Percentiles rank a stretch among this genome's conserved stretches.
These are phyloP conservation scores for Leptoxyphium fumago DNA, from an alignment of 2,329 filamentous ascomycete species.

Conservation along the genomic window DNA sequence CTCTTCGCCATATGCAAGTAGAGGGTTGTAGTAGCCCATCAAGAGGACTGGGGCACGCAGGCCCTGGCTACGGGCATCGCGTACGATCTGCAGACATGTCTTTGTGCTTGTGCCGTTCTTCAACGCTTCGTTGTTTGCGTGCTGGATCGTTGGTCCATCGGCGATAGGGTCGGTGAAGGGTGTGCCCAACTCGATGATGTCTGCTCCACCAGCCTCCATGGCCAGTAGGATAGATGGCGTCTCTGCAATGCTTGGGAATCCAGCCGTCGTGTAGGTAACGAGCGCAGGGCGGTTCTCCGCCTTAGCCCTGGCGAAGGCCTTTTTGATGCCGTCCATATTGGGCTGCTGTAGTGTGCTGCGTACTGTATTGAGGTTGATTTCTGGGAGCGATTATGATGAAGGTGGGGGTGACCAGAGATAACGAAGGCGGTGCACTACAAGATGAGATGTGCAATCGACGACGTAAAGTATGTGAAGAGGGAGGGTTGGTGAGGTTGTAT, in stretches of 20 bases:
- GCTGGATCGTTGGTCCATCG: conserved; percentile 94
- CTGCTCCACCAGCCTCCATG: conserved; percentile 85
- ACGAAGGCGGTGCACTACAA: too few species aligned
- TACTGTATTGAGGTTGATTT: not conserved
- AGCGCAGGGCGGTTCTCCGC: conserved; percentile 50
- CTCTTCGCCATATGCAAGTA: conserved; percentile 89
- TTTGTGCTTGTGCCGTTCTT: conserved; percentile 75
- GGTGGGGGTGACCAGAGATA: too few species aligned
- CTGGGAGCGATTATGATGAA: too few species aligned
- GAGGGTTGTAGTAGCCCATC: conserved; percentile 98
- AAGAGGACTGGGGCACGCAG: conserved; percentile 72
- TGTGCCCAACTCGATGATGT: conserved; percentile 88
- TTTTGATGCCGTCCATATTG: conserved; percentile 34
- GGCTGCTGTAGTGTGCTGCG: not conserved
- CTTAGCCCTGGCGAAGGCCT: conserved; percentile 36
- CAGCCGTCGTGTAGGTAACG: conserved; percentile 92
- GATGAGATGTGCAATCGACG: too few species aligned
- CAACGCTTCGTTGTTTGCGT: conserved; percentile 77
- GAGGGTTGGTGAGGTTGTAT: too few species aligned
- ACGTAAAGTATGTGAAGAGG: too few species aligned
- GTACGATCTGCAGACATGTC: conserved; percentile 68
- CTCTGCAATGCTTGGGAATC: conserved; percentile 69
- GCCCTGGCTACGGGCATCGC: conserved; percentile 61
- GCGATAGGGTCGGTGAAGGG: conserved; percentile 98
- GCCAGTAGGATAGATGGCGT: conserved; percentile 73